Percentiles rank a stretch among this genome's conserved stretches.
Conservation (phyloP, 345 rosid species). For the Dipteronia sinensis region DNA sequence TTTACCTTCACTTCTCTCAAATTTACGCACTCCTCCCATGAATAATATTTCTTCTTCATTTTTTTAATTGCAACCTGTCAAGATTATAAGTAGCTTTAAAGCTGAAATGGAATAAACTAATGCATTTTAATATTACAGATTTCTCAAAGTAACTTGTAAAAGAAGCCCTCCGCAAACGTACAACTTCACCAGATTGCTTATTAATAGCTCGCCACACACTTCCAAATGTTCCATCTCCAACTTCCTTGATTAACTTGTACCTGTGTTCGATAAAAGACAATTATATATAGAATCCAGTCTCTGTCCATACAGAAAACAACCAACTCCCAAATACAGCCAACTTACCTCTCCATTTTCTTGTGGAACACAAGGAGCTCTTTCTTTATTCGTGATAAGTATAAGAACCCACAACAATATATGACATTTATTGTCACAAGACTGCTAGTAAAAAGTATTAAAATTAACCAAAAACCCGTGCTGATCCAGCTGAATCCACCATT, state of each 20-base stretch:
- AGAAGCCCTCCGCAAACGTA: slow-evolving; percentile 40
- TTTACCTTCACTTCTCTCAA: slow-evolving; percentile 95
- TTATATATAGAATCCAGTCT: neutral
- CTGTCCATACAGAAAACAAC: neutral
- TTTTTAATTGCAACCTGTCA: slow-evolving; percentile 90
- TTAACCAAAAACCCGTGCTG: slow-evolving; percentile 28
- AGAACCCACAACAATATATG: slow-evolving; percentile 38
- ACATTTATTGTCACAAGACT: slow-evolving; percentile 41
- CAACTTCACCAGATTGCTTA: slow-evolving; percentile 88
- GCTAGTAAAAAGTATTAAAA: slow-evolving; percentile 28
- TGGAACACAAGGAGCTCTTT: slow-evolving; percentile 37
- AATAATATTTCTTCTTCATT: slow-evolving; percentile 93
- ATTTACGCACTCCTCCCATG: slow-evolving; percentile 94
- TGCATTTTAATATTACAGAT: neutral
- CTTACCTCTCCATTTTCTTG: slow-evolving; percentile 82
- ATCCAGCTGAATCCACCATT: slow-evolving; percentile 41
- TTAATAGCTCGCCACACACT: slow-evolving; percentile 85
- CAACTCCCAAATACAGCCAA: slow-evolving; percentile 20
- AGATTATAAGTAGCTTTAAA: neutral
- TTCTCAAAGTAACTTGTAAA: neutral
- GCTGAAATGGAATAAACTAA: neutral
- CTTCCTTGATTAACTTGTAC: slow-evolving; percentile 85
- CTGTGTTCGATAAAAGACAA: slow-evolving; percentile 32
- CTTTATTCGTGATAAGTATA: slow-evolving; percentile 46
- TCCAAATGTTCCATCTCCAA: slow-evolving; percentile 98